Base-by-base conservation (phyloP, 805 yeast species). In the Yarrowia sp. region DNA sequence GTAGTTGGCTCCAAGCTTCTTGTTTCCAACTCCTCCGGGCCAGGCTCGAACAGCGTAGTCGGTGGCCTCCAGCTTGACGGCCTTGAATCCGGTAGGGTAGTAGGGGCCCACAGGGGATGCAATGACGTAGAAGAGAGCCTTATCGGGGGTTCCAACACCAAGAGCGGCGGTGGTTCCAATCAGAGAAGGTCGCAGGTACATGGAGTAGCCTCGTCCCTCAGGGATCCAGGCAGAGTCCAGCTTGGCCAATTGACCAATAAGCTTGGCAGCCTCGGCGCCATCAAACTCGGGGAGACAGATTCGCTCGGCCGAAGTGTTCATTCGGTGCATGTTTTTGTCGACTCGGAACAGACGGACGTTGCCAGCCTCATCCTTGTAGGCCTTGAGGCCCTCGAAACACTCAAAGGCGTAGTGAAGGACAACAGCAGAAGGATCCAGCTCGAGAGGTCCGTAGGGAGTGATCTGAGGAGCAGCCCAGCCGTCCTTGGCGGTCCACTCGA, bases 1-100 rank as follows among this genome's bases (percentile, higher is more conserved):
- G 75, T 93, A 93, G 82, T 93, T 93, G 67, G 97, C 98, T 77
- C 99, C 99, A 72, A 93, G 85, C 79, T 93, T 93, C 78, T 85
- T 88, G 84, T 93, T 89, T 78, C 99, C 99, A 71, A 86, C 92
- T 77, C 98, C 99, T 73, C 97, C 97, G 74, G 98, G 98, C 98
- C 98, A 93, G 32, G 99, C 98, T 81, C 99, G 89, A 35, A 92
- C 92, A 59, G 97, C 97, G 71, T 90, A 86, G 75, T 91, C 96
- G 36, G 97, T 92, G 70, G 98, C 98, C 79, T 93, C 97, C 69
- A 95, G 83, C 67, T 85, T 82, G 64, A 95, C 97, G 44, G 98
- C 97, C 79, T 92, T 92, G 85, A 93, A 93, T 19, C 98, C 98
- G 19, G 97, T 89, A 72, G 88, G 83, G 79, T 89, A 91, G 83